Evolutionary conservation across 257 asterid species (phyloP).

Genomic region (Paraleonurus japonicus): DNA sequence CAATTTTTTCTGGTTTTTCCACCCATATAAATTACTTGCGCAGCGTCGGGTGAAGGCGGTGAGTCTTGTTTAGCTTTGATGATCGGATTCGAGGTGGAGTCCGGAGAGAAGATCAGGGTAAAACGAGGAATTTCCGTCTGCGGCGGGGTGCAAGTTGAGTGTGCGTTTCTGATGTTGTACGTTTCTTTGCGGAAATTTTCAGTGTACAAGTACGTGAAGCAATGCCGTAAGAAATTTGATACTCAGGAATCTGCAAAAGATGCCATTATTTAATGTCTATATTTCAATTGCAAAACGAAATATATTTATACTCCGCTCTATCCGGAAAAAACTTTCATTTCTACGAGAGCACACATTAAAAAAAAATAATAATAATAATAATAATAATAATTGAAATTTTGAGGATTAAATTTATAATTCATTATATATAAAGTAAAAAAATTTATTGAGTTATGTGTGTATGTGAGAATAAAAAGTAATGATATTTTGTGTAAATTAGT

Average conservation of each 20-base stretch:
- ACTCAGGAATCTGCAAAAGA: background rate
- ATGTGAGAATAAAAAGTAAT: too few species aligned
- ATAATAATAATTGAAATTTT: too few species aligned
- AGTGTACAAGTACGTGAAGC: conserved; percentile 26
- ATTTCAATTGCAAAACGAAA: too few species aligned
- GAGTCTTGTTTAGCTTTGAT: background rate
- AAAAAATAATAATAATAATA: too few species aligned
- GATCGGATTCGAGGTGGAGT: background rate
- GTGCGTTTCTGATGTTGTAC: conserved; percentile 10
- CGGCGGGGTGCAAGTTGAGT: background rate
- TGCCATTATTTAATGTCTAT: background rate
- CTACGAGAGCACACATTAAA: too few species aligned
- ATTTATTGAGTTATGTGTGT: too few species aligned
- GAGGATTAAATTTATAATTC: too few species aligned
- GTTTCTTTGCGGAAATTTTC: background rate
- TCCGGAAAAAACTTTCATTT: too few species aligned
- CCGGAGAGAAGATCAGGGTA: background rate
- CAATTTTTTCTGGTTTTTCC: conserved; percentile 49
- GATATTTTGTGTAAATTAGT: too few species aligned
- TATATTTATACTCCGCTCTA: too few species aligned
- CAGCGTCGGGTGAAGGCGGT: conserved; percentile 20
- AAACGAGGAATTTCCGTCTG: conserved; percentile 4
- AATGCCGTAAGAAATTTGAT: background rate
- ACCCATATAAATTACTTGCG: conserved; percentile 35
- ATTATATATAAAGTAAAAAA: too few species aligned